Conservation (phyloP, 2,329 filamentous ascomycete species). For the Fusarium nurragi region DNA sequence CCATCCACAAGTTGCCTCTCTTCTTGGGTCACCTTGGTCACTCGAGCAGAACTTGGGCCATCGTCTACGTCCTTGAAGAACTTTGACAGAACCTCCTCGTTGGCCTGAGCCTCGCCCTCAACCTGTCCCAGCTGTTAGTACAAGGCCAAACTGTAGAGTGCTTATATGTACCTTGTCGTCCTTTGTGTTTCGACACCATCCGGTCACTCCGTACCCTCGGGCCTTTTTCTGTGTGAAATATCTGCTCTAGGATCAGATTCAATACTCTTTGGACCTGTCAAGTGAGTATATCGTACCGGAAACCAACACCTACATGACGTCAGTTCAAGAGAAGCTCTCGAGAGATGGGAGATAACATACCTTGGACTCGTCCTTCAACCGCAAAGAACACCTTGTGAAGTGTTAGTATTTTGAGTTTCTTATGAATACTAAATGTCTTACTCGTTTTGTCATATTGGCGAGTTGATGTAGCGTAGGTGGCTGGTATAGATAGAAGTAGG, state of each 20-base stretch:
- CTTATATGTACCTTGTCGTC: conserved; percentile 60
- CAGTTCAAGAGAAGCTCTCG: conserved; percentile 28
- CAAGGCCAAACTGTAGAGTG: neutral
- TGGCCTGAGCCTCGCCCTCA: conserved; percentile 87
- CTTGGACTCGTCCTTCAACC: conserved; percentile 76
- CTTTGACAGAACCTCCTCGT: conserved; percentile 68
- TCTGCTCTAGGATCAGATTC: conserved; percentile 45
- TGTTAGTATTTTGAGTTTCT: conserved; percentile 2
- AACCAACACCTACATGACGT: conserved; percentile 62
- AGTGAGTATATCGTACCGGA: conserved; percentile 53
- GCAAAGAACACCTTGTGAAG: conserved; percentile 66
- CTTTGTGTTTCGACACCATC: conserved; percentile 69
- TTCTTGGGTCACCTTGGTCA: conserved; percentile 77
- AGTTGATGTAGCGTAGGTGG: neutral
- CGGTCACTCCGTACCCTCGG: conserved; percentile 60
- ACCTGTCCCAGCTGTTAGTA: conserved; percentile 65
- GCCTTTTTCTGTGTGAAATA: conserved; percentile 66
- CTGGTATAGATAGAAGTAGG: neutral
- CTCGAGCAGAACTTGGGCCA: conserved; percentile 77
- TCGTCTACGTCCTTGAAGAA: conserved; percentile 79
- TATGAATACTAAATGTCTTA: conserved; percentile 25
- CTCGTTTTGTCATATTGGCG: conserved; percentile 49
- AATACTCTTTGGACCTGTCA: neutral
- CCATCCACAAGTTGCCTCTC: conserved; percentile 71
- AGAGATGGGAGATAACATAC: conserved; percentile 52